Conservation (phyloP, 306 rosid genomes). For the Ochetophila trinervis region DNA sequence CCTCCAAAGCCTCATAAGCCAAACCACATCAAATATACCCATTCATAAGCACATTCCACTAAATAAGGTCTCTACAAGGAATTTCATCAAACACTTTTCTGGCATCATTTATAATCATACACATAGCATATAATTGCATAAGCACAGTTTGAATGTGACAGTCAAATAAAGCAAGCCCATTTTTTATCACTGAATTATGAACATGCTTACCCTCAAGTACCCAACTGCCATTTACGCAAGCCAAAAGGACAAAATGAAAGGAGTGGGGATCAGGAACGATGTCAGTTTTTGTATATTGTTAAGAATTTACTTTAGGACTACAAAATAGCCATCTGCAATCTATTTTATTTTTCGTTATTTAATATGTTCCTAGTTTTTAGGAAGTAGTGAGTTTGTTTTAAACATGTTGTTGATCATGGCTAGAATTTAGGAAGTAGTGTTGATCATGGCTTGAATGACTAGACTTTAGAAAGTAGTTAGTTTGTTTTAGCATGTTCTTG, state of each 20-base stretch:
- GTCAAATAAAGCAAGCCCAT: slow-evolving; percentile 33
- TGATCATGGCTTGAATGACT: too few relatives aligned
- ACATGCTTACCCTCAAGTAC: slow-evolving; percentile 23
- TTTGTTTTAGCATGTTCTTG: too few relatives aligned
- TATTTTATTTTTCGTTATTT: too few relatives aligned
- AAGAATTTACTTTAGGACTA: too few relatives aligned
- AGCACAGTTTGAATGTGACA: slow-evolving; percentile 34
- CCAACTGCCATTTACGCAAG: slow-evolving; percentile 28
- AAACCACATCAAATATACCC: slow-evolving; percentile 30
- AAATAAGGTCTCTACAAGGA: slow-evolving; percentile 28
- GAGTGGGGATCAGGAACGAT: slow-evolving; percentile 25
- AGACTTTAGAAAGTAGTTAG: too few relatives aligned
- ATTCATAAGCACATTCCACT: slow-evolving; percentile 45
- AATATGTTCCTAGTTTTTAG: too few relatives aligned
- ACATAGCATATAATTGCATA: slow-evolving; percentile 19
- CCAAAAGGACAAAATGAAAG: slow-evolving; percentile 37
- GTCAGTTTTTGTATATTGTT: background rate
- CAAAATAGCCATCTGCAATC: too few relatives aligned
- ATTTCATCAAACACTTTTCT: slow-evolving; percentile 41
- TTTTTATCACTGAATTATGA: slow-evolving; percentile 32
- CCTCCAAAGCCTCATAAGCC: slow-evolving; percentile 29
- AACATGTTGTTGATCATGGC: too few relatives aligned
- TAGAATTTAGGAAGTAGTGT: too few relatives aligned
- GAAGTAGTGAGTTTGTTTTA: too few relatives aligned
- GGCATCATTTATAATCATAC: slow-evolving; percentile 29